Percentiles rank a stretch among this genome's conserved stretches.
These are phyloP conservation scores for Fusarium azukiicola DNA, from an alignment of 2,329 filamentous ascomycete genomes.

Conservation along the genomic window DNA sequence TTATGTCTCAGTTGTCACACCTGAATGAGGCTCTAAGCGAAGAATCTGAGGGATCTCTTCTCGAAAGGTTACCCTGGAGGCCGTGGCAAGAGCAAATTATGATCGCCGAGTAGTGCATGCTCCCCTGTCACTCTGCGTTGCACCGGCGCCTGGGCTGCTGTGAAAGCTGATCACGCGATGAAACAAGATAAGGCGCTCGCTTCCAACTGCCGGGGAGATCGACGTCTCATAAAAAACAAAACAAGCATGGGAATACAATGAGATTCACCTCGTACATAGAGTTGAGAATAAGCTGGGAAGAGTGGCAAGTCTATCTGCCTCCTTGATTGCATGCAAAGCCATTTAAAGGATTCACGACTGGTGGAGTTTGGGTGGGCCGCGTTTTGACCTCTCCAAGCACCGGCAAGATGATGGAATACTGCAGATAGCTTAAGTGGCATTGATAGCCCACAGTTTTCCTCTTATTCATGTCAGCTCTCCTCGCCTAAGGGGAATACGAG, in stretches of 20 bases:
- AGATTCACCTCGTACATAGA: too few species aligned
- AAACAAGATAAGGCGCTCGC: background rate
- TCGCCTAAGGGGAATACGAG: background rate
- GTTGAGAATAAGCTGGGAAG: too few species aligned
- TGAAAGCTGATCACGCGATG: background rate
- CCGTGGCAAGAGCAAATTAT: background rate
- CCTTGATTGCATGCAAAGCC: background rate
- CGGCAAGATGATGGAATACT: background rate
- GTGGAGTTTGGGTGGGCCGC: background rate
- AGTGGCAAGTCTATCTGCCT: background rate
- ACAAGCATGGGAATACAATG: too few species aligned
- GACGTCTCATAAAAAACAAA: background rate
- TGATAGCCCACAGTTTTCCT: background rate
- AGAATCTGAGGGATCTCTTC: background rate
- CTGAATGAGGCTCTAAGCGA: background rate
- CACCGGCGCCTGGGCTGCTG: background rate
- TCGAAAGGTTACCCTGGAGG: background rate
- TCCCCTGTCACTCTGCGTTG: background rate
- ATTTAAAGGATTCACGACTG: too few species aligned
- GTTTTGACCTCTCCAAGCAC: background rate
- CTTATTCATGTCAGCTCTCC: background rate
- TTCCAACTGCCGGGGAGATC: background rate
- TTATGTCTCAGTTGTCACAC: background rate
- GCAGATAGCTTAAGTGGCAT: background rate
- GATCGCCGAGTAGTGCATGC: slow-evolving; percentile 1